Evolutionary conservation across 208 protist genomes (phyloP).

Genomic region (Phytomonas sp.): DNA sequence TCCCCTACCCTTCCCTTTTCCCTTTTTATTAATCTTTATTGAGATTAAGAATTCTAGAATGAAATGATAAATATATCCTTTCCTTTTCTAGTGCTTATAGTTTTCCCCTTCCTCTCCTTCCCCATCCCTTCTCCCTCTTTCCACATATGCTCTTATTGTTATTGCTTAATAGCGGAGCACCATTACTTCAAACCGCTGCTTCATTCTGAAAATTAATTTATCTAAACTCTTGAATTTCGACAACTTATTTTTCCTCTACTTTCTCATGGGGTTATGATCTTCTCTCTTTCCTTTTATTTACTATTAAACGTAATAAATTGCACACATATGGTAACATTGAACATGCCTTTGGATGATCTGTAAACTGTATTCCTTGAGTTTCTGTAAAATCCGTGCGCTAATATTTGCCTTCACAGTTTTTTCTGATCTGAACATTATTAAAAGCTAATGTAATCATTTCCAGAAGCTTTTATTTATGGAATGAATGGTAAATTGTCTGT

Average conservation of each 20-base stretch:
- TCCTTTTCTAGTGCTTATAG: neutral
- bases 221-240: neutral
- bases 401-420: neutral
- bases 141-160: neutral
- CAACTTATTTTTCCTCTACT: neutral
- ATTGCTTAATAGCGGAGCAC: neutral
- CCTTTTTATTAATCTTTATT: conserved; percentile 1
- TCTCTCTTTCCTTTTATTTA: neutral
- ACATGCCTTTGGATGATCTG: neutral
- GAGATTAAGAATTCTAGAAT: neutral
- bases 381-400: neutral
- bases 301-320: neutral
- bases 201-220: neutral
- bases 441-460: neutral
- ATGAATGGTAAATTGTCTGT: neutral
- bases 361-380: neutral
- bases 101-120: neutral
- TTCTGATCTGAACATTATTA: neutral
- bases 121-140: neutral
- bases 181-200: neutral
- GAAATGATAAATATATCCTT: neutral
- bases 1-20: neutral
- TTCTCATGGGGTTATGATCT: neutral
- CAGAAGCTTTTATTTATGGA: neutral
- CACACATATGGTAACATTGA: neutral